Evolutionary conservation across 768 basidiomycete species (phyloP), one percentile per base, ranked within the genome.

Genomic region (Lepiota subincarnata): DNA sequence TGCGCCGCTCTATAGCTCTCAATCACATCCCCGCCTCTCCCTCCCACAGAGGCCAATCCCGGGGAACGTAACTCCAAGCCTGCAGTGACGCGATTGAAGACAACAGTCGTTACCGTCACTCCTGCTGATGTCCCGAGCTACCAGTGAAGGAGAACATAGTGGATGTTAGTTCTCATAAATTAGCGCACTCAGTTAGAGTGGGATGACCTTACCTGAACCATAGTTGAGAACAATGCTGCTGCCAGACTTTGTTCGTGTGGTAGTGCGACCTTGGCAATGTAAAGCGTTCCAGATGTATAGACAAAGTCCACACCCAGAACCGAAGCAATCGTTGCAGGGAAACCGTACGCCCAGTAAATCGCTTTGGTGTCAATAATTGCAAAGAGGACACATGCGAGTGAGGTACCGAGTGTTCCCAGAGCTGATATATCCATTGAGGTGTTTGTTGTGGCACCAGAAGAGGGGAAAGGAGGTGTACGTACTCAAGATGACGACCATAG

Each of bases 271-370:
- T 84, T 86, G 2, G 88, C 85, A 39, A 89, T 79, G 59, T 86
- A 92, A 13, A 92, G 68, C 4, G 86, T 86, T 2, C 89, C 90
- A 0, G 82, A 70, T 0, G 89, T 71, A 60, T 82, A 91, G 1
- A 87, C 81, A 57, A 92, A 88, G 61, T 92, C 90, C 0, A 82
- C 87, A 16, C 90, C 90, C 43, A 89, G 75, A 12, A 90, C 89
- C 18, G 79, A 68, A 41, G 86, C 53, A 37, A 81, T 67, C 0
- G 86, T 77, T 0, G 84, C 78, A 0, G 88, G 86, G 66, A 92
- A 92, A 4, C 81, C 83, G 54, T 76, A 86, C 1, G 84, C 86
- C 90, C 89, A 92, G 59, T 84, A 92, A 1, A 82, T 67, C 6
- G 70, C 71, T 0, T 65, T 56, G 0, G 85, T 78, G 20, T 79